A percentile compares a stretch with the other conserved stretches of the same genome.
Conservation (phyloP, 768 basidiomycete genomes). For the Amanita rimosa region DNA sequence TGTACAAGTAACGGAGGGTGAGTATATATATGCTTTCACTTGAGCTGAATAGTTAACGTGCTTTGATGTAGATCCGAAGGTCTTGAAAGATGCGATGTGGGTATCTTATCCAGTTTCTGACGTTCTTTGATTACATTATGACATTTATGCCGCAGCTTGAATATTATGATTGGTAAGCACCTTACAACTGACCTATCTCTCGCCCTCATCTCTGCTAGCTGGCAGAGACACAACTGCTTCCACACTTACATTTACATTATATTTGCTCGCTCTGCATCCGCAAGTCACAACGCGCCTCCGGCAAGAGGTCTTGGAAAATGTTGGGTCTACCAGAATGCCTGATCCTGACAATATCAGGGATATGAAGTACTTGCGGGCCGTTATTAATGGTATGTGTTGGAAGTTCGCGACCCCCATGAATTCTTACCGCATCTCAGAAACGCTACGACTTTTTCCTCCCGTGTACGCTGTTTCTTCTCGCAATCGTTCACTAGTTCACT, state of each 20-base stretch:
- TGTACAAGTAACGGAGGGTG: slow-evolving; percentile 34
- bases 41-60: not conserved
- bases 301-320: slow-evolving; percentile 40
- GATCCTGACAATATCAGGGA: slow-evolving; percentile 45
- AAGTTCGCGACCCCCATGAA: not conserved
- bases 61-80: slow-evolving; percentile 21
- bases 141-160: slow-evolving; percentile 17
- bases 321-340: slow-evolving; percentile 38
- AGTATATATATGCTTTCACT: slow-evolving; percentile 8
- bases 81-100: slow-evolving; percentile 37
- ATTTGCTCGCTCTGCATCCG: slow-evolving; percentile 43
- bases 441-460: slow-evolving; percentile 44
- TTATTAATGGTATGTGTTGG: slow-evolving; percentile 41
- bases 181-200: no score
- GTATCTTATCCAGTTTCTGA: slow-evolving; percentile 4
- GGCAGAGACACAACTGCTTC: slow-evolving; percentile 36
- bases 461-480: slow-evolving; percentile 23
- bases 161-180: slow-evolving; percentile 31
- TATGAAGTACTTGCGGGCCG: slow-evolving; percentile 54
- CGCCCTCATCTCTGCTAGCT: slow-evolving; percentile 13
- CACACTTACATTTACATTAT: slow-evolving; percentile 29
- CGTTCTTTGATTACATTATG: not conserved
- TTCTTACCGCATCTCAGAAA: slow-evolving; percentile 22
- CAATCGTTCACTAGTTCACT: no score
- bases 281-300: slow-evolving; percentile 34